Evolutionary conservation across 2,329 filamentous ascomycete genomes (phyloP).

Genomic region (Clarireedia hainanense): DNA sequence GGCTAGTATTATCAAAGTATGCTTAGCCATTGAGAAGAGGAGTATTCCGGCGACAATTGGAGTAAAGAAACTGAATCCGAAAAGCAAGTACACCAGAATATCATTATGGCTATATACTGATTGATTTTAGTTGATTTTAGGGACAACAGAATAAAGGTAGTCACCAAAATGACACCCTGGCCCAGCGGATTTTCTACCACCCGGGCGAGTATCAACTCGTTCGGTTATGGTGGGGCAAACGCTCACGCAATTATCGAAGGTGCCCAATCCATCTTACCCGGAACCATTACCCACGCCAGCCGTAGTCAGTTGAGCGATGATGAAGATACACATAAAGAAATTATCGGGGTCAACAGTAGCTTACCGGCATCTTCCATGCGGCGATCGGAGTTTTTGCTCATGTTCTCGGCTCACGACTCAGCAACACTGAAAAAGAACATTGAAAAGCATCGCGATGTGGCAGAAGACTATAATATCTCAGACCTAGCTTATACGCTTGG

Average conservation of each 20-base stretch:
- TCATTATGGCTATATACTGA: background rate
- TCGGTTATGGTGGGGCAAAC: slow-evolving; percentile 33
- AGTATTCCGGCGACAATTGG: background rate
- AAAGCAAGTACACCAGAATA: background rate
- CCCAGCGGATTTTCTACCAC: background rate
- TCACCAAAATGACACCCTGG: slow-evolving; percentile 2
- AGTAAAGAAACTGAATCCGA: slow-evolving; percentile 2
- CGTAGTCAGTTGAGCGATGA: background rate
- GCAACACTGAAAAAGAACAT: slow-evolving; percentile 3
- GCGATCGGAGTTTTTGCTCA: background rate
- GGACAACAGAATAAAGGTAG: background rate
- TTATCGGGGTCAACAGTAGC: background rate
- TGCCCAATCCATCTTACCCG: background rate
- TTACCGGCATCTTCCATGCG: background rate
- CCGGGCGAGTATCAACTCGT: slow-evolving; percentile 1
- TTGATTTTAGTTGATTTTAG: background rate
- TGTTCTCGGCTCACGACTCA: slow-evolving; percentile 3
- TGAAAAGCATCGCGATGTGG: background rate
- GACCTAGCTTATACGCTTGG: slow-evolving; percentile 1
- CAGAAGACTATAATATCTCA: background rate
- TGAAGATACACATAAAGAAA: background rate
- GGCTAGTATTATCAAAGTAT: slow-evolving; percentile 7
- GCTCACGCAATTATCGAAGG: slow-evolving; percentile 30
- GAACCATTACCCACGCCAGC: background rate
- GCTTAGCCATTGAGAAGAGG: slow-evolving; percentile 4